Base-by-base conservation (phyloP, 352 stramenopile genomes). In the Globisporangium nagaii region DNA sequence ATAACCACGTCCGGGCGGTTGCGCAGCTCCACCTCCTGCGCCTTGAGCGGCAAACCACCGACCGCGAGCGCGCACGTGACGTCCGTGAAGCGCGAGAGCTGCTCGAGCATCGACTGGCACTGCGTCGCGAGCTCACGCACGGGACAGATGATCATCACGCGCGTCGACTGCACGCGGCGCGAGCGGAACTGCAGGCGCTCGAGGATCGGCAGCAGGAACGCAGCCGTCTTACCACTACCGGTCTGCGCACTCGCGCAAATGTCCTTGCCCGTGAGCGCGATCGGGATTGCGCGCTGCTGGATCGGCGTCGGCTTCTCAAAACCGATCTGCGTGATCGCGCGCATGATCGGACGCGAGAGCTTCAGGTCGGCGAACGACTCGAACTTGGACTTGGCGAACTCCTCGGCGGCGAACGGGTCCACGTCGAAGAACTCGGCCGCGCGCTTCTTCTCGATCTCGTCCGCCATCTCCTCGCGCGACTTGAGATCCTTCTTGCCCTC, bases 51-150 rank as follows among this genome's bases (percentile, higher is more conserved):
- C 35, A 96, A 62, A 39, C 97, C 97, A 56, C 97, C 97, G 12
- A 99, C 95, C 24, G 97, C 93, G 19, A 99, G 78, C 8, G 83
- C 69, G 46, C 77, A 87, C 20, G 86, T 94, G 55, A 99, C 90
- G 58, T 98, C 91, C 17, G 96, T 98, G 70, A 98, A 99, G 56
- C 98, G 93, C 8, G 86, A 80, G 41, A 99, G 79, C 53, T 97
- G 91, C 56, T 90, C 85, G 32, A 98, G 92, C 95, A 99, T 98
- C 45, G 86, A 90, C 60, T 95, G 86, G 66, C 86, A 95, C 62
- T 99, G 96, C 9, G 92, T 97, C 19, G 96, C 96, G n/a, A 99
- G 73, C 60, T 99, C 96, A 66, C 96, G 86, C 30, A 98, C 98
- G 6, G 97, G 97, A 60, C 93, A 97, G 25, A 99, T 88, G 63